Conservation (phyloP, 345 rosid species). For the Corchorus capsularis region DNA sequence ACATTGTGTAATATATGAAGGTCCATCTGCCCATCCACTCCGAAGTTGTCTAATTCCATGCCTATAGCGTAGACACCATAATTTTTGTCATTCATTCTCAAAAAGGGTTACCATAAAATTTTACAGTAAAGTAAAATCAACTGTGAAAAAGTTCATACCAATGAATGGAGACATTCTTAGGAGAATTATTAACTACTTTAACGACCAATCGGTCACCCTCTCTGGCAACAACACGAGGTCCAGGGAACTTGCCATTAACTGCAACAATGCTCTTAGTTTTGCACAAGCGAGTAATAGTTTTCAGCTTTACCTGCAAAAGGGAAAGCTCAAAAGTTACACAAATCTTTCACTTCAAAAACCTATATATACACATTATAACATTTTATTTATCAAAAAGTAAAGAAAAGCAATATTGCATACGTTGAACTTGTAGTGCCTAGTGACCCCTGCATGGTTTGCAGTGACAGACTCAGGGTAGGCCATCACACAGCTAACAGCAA, state of each 20-base stretch:
- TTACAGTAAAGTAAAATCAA: background rate
- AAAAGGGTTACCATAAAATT: background rate
- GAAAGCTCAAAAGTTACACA: background rate
- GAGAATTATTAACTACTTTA: constrained; percentile 43
- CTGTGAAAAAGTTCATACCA: constrained; percentile 31
- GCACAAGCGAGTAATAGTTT: constrained; percentile 50
- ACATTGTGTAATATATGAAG: constrained; percentile 71
- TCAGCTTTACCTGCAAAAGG: constrained; percentile 38
- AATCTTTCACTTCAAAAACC: background rate
- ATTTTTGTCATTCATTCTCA: background rate
- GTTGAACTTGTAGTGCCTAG: constrained; percentile 51
- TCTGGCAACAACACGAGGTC: constrained; percentile 53
- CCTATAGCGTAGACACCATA: constrained; percentile 46
- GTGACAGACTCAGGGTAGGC: constrained; percentile 30
- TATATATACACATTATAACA: too few relatives aligned
- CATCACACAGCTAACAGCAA: constrained; percentile 26
- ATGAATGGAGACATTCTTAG: constrained; percentile 45
- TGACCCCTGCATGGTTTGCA: constrained; percentile 33
- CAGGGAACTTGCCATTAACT: constrained; percentile 56
- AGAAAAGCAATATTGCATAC: constrained; percentile 23
- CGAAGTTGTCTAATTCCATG: constrained; percentile 68
- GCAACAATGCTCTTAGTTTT: constrained; percentile 50
- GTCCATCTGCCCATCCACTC: constrained; percentile 89
- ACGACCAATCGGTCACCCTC: constrained; percentile 56
- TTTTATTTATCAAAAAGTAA: background rate